Percentiles rank a stretch among this genome's conserved stretches.
phyloP scores from a whole-genome alignment of 2,329 filamentous ascomycete species.

The Massarina eburnea region DNA sequence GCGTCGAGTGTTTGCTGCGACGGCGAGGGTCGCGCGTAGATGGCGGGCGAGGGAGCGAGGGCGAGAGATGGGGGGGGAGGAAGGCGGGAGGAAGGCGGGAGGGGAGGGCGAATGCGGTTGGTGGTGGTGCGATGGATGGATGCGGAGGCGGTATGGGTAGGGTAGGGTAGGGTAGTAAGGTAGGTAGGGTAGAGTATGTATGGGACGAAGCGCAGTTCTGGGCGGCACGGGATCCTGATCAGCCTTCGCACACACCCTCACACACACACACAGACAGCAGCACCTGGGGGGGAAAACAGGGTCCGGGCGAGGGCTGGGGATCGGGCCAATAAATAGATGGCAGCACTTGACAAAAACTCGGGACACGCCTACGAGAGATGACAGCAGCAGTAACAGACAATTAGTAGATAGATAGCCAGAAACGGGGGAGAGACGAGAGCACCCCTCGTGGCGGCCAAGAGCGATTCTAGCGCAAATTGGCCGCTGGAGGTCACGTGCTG shows the following conservation, averaged over 20 bases:
- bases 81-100: no score
- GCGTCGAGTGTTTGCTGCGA: slow-evolving; percentile 16
- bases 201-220: slow-evolving; percentile 11
- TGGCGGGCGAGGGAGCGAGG: slow-evolving; percentile 5
- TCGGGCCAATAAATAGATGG: no score
- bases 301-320: no score
- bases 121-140: slow-evolving; percentile 7
- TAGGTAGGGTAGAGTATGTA: slow-evolving; percentile 11
- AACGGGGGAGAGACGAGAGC: neutral
- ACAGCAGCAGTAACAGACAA: no score
- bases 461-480: neutral
- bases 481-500: neutral
- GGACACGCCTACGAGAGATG: no score
- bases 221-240: slow-evolving; percentile 11
- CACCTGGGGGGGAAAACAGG: no score
- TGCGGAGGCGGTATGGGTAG: slow-evolving; percentile 5
- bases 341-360: no score
- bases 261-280: no score
- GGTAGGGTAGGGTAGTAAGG: slow-evolving; percentile 12
- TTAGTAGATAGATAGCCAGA: neutral
- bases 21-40: neutral
- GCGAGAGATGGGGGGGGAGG: no score
- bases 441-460: neutral
- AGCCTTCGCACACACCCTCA: slow-evolving; percentile 6
- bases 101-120: no score